These are phyloP conservation scores for Aspergillus sp. DNA, from an alignment of 2,329 filamentous ascomycete genomes.

Conservation along the genomic window DNA sequence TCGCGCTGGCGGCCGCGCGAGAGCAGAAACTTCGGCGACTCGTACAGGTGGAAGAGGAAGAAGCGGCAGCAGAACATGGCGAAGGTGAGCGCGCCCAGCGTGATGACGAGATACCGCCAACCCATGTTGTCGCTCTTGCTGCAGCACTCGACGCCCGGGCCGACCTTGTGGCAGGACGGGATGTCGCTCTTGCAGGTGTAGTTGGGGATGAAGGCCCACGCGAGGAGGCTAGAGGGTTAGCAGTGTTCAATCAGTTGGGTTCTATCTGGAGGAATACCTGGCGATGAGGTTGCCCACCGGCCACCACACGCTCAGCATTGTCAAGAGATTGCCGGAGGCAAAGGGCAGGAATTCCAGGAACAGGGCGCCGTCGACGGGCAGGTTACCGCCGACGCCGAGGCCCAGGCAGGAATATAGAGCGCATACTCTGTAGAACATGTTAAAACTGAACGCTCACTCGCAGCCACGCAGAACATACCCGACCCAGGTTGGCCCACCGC, in stretches of 20 bases:
- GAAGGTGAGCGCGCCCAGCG: constrained; percentile 68
- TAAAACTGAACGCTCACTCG: not conserved
- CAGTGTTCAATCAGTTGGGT: not conserved
- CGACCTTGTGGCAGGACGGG: constrained; percentile 28
- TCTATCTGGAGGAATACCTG: constrained; percentile 22
- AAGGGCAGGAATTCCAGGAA: constrained; percentile 83
- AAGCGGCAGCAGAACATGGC: constrained; percentile 74
- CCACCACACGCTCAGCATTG: constrained; percentile 84
- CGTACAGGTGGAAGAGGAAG: constrained; percentile 74
- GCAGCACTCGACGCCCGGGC: constrained; percentile 37
- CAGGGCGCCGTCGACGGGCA: constrained; percentile 75
- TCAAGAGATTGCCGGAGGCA: constrained; percentile 69
- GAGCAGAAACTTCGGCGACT: constrained; percentile 80
- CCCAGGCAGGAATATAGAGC: constrained; percentile 61
- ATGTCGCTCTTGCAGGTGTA: constrained; percentile 52
- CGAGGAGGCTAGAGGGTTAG: constrained; percentile 45
- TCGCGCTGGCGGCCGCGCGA: constrained; percentile 71
- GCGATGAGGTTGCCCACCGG: constrained; percentile 75
- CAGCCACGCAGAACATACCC: constrained; percentile 25
- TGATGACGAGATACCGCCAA: constrained; percentile 70
- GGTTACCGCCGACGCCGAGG: constrained; percentile 70
- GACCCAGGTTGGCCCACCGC: constrained; percentile 67
- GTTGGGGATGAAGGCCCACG: constrained; percentile 72
- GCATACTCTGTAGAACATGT: constrained; percentile 47
- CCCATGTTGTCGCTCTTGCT: constrained; percentile 59